phyloP scores from a whole-genome alignment of 2,329 filamentous ascomycete genomes.

The Fusarium cicatricum region DNA sequence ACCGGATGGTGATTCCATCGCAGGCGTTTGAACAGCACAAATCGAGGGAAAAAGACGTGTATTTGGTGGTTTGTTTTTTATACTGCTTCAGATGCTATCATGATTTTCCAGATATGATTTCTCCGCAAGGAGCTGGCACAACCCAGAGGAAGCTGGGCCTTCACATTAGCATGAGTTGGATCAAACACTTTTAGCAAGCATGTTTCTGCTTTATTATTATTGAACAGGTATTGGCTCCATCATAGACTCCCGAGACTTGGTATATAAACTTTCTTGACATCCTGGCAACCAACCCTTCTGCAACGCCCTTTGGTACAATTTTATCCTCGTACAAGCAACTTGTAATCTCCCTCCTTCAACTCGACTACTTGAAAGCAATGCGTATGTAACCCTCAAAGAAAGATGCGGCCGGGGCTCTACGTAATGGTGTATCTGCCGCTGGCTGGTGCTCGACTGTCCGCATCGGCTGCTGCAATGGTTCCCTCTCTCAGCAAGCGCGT shows the following conservation, averaged over 20 bases:
- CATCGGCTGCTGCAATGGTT: constrained; percentile 86
- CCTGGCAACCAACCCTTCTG: neutral
- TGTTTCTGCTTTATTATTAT: constrained; percentile 2
- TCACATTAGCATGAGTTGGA: neutral
- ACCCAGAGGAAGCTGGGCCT: too few species aligned
- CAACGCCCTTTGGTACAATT: constrained; percentile 9
- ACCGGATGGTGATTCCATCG: too few species aligned
- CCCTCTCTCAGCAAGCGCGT: constrained; percentile 89
- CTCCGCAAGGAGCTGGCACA: neutral
- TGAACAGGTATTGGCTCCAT: constrained; percentile 12
- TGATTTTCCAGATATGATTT: too few species aligned
- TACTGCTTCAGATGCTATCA: too few species aligned
- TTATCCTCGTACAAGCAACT: neutral
- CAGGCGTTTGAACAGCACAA: too few species aligned
- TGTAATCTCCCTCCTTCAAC: neutral
- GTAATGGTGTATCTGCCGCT: constrained; percentile 88
- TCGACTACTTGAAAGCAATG: neutral
- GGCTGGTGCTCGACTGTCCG: constrained; percentile 79
- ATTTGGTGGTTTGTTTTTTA: constrained; percentile 5
- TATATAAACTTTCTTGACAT: constrained; percentile 6
- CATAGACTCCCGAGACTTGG: constrained; percentile 27
- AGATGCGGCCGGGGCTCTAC: constrained; percentile 51
- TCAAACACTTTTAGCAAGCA: neutral
- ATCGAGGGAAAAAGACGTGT: neutral
- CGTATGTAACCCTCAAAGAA: neutral